A percentile compares a stretch with the other conserved stretches of the same genome.
phyloP scores from a whole-genome alignment of 2,329 filamentous ascomycete genomes.

The Salinomyces thailandicus region DNA sequence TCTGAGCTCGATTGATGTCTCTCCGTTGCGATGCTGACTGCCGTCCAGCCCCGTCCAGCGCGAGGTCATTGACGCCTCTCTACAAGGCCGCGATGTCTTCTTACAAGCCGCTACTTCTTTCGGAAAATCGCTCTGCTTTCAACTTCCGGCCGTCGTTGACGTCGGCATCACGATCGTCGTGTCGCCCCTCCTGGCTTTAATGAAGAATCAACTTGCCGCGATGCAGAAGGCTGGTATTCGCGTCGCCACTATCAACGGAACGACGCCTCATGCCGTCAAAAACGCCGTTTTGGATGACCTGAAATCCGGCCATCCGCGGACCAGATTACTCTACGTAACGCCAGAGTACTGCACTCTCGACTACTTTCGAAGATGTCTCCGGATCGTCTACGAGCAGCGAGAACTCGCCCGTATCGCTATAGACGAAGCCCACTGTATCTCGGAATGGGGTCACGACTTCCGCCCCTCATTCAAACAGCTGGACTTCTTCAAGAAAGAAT shows the following conservation, averaged over 20 bases:
- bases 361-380: constrained; percentile 64
- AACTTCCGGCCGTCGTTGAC: constrained; percentile 79
- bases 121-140: constrained; percentile 88
- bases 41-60: constrained; percentile 61
- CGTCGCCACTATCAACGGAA: constrained; percentile 80
- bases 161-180: constrained; percentile 85
- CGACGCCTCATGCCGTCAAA: constrained; percentile 55
- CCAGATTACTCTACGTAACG: constrained; percentile 80
- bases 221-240: constrained; percentile 63
- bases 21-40: constrained; percentile 1
- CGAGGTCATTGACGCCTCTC: constrained; percentile 73
- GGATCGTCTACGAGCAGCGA: constrained; percentile 63
- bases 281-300: constrained; percentile 67
- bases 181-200: constrained; percentile 77
- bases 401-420: constrained; percentile 83
- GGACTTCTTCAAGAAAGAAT: constrained; percentile 71
- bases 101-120: constrained; percentile 85
- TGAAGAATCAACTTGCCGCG: constrained; percentile 89
- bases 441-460: constrained; percentile 97
- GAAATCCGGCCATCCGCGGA: constrained; percentile 75
- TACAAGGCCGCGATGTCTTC: constrained; percentile 82
- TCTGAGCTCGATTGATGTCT: background rate
- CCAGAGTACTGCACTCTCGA: constrained; percentile 76
- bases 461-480: constrained; percentile 83
- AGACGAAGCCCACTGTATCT: constrained; percentile 94